A percentile compares a stretch with the other conserved stretches of the same genome.
Evolutionary conservation across 441 rosid species (phyloP).

Genomic region (Biscutella laevigata): DNA sequence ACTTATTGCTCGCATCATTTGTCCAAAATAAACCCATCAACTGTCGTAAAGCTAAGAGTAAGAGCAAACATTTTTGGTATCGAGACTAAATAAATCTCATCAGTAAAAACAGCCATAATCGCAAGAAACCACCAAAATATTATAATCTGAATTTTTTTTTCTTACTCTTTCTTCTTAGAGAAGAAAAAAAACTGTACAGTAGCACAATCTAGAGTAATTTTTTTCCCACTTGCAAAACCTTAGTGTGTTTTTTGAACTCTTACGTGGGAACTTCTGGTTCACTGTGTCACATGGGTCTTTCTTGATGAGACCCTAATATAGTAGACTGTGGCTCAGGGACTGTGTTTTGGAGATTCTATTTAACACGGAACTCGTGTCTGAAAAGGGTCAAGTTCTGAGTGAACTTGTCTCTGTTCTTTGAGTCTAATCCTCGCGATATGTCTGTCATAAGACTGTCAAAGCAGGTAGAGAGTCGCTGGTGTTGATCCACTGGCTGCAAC

Average conservation of each 20-base stretch:
- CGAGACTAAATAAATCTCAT: no score
- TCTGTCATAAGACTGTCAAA: constrained; percentile 91
- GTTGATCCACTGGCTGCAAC: constrained; percentile 85
- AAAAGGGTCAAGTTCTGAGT: constrained; percentile 80
- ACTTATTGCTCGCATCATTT: constrained; percentile 18
- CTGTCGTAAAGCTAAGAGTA: no score
- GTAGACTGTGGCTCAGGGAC: constrained; percentile 18
- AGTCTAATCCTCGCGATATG: constrained; percentile 75
- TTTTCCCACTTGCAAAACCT: no score
- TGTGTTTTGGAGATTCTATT: constrained; percentile 34
- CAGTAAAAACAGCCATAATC: constrained; percentile 5
- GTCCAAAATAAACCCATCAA: constrained; percentile 32
- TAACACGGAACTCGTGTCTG: constrained; percentile 84
- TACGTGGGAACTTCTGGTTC: constrained; percentile 23
- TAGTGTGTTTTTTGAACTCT: no score
- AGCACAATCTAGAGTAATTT: constrained; percentile 17
- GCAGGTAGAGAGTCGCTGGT: constrained; percentile 66
- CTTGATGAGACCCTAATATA: constrained; percentile 23
- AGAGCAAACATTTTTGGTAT: no score
- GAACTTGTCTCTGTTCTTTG: constrained; percentile 94
- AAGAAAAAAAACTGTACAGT: constrained; percentile 29
- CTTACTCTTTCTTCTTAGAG: no score
- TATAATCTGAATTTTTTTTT: background rate
- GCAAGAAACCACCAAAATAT: constrained; percentile 6
- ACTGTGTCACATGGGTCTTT: constrained; percentile 23